Base-by-base conservation (phyloP, 306 rosid species). In the Oemleria cerasiformis region DNA sequence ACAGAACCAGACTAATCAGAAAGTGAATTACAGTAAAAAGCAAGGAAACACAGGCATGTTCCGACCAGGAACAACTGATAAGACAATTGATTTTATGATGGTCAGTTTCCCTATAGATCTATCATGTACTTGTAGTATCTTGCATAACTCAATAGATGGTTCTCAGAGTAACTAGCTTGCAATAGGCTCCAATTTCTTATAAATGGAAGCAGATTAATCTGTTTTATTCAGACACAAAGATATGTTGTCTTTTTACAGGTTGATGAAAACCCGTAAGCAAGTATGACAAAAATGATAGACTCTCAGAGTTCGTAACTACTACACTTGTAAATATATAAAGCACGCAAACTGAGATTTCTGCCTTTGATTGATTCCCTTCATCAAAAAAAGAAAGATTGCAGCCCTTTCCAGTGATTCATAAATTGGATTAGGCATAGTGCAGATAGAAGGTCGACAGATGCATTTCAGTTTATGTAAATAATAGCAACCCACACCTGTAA, bases 1-100 rank as follows among this genome's bases (percentile, higher is more conserved):
- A 51, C 34, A 58, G 65, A 74, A 69, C 70, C 73, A 48, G 17
- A 8, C 25, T 64, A 65, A 64, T 65, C 53, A 41, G 43, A 53
- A 63, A 65, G 21, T 7, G 36, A 43, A 45, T 38, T 49, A 34
- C 25, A 49, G 77, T 70, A 56, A 39, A 45, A 8, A 70, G 64
- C 60, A 9, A 9, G 68, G 73, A 68, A 69, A 47, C 21, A 44
- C 55, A 60, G 56, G 39, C 65, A 42, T 9, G 47, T 17, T 17
- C 40, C 14, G 4, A 15, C 41, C 20, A 56, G 34, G 38, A 71
- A 15, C 25, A 57, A 70, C 8, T 50, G 44, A 68, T 45, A 68
- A 21, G 40, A 69, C 12, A 38, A 42, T 14, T 56, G 17, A 65
- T 14, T 42, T 19, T 7, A 3, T n/a, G 10, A 12, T 72, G 61